phyloP scores from a whole-genome alignment of 202 grass and related monocot species.

The Thinopyrum obtusiflorum region DNA sequence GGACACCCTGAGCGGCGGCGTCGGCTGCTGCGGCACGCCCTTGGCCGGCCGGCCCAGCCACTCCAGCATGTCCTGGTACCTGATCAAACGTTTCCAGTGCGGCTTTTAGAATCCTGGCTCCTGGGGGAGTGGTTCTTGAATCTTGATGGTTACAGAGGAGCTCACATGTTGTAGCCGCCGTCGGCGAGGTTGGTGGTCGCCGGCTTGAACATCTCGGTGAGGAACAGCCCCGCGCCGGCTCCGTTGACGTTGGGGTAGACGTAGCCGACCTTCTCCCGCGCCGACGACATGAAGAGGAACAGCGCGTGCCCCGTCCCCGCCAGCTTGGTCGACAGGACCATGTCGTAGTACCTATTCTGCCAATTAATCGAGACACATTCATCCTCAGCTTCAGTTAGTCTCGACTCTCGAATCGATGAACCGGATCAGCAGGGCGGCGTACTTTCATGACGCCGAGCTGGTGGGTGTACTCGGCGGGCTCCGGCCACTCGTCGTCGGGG shows the following conservation, averaged over 20 bases:
- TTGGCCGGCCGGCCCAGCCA: conserved; percentile 74
- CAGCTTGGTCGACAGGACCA: conserved; percentile 78
- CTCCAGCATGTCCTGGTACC: conserved; percentile 79
- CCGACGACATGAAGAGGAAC: conserved; percentile 87
- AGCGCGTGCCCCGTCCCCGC: conserved; percentile 73
- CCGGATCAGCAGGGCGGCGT: background rate
- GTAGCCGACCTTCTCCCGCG: conserved; percentile 80
- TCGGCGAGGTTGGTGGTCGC: conserved; percentile 60
- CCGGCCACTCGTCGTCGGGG: conserved; percentile 67
- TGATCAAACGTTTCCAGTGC: background rate
- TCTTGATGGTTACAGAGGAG: background rate
- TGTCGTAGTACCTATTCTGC: conserved; percentile 85
- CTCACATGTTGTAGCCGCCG: conserved; percentile 77
- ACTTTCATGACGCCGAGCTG: conserved; percentile 83
- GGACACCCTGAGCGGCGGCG: conserved; percentile 64
- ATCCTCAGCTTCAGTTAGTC: background rate
- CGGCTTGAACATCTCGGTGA: conserved; percentile 63
- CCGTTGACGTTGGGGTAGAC: conserved; percentile 83
- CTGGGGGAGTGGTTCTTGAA: background rate
- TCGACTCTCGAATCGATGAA: background rate
- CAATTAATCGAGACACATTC: background rate
- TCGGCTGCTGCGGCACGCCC: conserved; percentile 54
- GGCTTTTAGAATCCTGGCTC: background rate
- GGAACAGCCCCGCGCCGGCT: conserved; percentile 68
- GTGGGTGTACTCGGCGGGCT: conserved; percentile 75